These are phyloP conservation scores for Blastosporella zonata DNA, from an alignment of 1,284 basidiomycete genomes.

Conservation along the genomic window DNA sequence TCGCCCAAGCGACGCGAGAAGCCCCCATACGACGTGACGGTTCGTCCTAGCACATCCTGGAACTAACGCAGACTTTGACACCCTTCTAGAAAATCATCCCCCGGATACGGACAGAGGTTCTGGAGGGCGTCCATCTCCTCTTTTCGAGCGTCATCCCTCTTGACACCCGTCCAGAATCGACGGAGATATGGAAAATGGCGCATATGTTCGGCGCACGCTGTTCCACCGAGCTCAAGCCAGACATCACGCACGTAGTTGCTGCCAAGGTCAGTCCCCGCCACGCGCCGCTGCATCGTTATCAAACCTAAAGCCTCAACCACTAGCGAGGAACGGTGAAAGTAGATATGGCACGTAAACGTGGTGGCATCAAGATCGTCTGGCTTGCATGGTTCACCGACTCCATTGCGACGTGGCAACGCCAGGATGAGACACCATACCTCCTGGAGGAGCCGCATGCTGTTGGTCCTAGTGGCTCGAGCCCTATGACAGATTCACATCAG, in stretches of 20 bases:
- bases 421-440: constrained; percentile 71
- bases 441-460: constrained; percentile 47
- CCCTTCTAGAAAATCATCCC: constrained; percentile 74
- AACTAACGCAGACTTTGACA: background rate
- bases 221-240: constrained; percentile 61
- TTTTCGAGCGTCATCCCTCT: constrained; percentile 95
- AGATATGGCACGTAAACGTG: constrained; percentile 68
- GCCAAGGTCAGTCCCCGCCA: constrained; percentile 56
- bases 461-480: constrained; percentile 38
- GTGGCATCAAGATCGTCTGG: constrained; percentile 81
- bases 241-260: constrained; percentile 89
- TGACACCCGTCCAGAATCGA: constrained; percentile 72
- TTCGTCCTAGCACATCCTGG: constrained; percentile 32
- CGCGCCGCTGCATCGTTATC: background rate
- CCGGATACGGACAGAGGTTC: constrained; percentile 69
- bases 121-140: constrained; percentile 77
- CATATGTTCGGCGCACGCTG: constrained; percentile 87
- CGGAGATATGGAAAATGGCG: constrained; percentile 88
- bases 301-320: constrained; percentile 1
- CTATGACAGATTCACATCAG: constrained; percentile 48
- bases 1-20: constrained; percentile 23
- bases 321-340: constrained; percentile 91
- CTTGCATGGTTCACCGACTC: constrained; percentile 87
- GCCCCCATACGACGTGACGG: constrained; percentile 57
- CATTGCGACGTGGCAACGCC: constrained; percentile 75